phyloP scores from a whole-genome alignment of 306 rosid genomes.

The Rosa persica region DNA sequence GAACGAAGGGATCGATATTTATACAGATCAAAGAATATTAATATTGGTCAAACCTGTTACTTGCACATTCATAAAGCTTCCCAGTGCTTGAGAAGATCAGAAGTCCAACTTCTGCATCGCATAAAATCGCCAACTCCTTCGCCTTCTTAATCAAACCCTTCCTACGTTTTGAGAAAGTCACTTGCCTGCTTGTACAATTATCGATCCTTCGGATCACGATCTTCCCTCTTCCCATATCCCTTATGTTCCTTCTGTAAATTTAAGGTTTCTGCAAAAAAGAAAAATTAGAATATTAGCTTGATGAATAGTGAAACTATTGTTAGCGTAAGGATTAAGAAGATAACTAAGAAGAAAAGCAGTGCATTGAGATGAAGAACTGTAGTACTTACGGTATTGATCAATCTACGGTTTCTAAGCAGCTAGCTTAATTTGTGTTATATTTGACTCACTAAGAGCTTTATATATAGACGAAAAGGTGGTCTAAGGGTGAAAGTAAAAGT shows the following conservation, averaged over 20 bases:
- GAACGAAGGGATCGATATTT: background rate
- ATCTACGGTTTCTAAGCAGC: background rate
- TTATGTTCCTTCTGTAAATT: background rate
- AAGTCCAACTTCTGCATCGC: slow-evolving; percentile 86
- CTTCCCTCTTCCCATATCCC: slow-evolving; percentile 83
- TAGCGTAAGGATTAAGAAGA: slow-evolving; percentile 20
- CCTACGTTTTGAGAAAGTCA: slow-evolving; percentile 91
- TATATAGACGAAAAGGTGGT: background rate
- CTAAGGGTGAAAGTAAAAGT: slow-evolving; percentile 3
- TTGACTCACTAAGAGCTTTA: background rate
- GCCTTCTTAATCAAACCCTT: slow-evolving; percentile 92
- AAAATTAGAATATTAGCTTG: background rate
- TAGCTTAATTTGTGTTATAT: background rate
- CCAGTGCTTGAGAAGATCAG: slow-evolving; percentile 74
- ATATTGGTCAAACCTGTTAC: slow-evolving; percentile 47
- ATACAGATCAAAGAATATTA: background rate
- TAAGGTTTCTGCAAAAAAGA: slow-evolving; percentile 50
- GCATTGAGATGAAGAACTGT: background rate
- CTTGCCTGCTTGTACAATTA: slow-evolving; percentile 75
- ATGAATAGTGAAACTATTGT: slow-evolving; percentile 3
- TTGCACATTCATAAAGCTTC: slow-evolving; percentile 77
- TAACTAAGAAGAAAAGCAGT: background rate
- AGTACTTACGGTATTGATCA: slow-evolving; percentile 3
- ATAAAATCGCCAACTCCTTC: slow-evolving; percentile 72
- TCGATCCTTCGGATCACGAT: slow-evolving; percentile 81